Percentiles rank a stretch among this genome's conserved stretches.
phyloP scores from a whole-genome alignment of 352 stramenopile species.

The Elongisporangium senticosum region DNA sequence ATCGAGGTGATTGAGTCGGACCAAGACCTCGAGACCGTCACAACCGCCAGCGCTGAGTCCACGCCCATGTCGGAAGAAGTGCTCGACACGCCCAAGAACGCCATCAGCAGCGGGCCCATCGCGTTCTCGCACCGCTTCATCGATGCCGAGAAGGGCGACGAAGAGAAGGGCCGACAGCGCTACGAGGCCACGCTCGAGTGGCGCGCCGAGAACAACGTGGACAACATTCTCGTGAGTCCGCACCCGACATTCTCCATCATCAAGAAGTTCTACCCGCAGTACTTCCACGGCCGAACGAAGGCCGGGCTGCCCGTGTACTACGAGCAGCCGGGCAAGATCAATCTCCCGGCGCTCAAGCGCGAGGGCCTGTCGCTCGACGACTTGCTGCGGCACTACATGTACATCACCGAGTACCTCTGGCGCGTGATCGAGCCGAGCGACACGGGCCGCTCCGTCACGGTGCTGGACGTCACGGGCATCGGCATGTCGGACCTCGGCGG shows the following conservation, averaged over 20 bases:
- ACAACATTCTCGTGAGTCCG: conserved; percentile 79
- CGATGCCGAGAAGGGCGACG: conserved; percentile 79
- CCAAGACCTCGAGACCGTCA: conserved; percentile 27
- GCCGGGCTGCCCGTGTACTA: conserved; percentile 78
- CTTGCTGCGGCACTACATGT: conserved; percentile 88
- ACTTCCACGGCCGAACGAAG: conserved; percentile 82
- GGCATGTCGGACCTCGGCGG: conserved; percentile 85
- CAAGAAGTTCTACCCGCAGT: conserved; percentile 91
- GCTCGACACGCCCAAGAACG: conserved; percentile 7
- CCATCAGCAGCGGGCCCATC: conserved; percentile 58
- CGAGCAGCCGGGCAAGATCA: conserved; percentile 81
- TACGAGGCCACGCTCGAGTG: conserved; percentile 81
- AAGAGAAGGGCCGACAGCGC: conserved; percentile 66
- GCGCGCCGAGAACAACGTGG: conserved; percentile 81
- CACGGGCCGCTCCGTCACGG: conserved; percentile 67
- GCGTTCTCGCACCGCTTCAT: conserved; percentile 78
- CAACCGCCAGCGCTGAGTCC: conserved; percentile 11
- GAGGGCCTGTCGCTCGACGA: conserved; percentile 86
- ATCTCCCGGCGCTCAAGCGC: conserved; percentile 78
- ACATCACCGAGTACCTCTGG: conserved; percentile 91
- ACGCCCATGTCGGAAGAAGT: conserved; percentile 18
- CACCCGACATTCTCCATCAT: conserved; percentile 83
- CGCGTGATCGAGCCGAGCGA: conserved; percentile 73
- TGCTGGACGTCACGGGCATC: conserved; percentile 82
- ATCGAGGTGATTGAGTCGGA: conserved; percentile 65